These are phyloP conservation scores for Asclepias syriaca DNA, from an alignment of 257 asterid species.

Conservation along the genomic window DNA sequence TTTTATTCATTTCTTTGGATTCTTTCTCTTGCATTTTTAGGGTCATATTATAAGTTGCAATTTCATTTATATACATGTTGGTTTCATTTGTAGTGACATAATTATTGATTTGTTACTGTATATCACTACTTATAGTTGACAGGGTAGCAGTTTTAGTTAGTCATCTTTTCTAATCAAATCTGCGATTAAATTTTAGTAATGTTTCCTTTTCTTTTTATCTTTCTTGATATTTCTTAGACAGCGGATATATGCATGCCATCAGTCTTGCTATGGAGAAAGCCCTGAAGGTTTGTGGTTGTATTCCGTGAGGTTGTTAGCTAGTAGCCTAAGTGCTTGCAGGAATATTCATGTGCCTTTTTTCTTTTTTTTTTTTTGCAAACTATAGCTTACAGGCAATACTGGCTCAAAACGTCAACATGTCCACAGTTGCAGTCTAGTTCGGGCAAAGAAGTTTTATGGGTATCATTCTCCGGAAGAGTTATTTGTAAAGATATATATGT, in stretches of 20 bases:
- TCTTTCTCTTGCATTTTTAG: neutral
- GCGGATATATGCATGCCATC: constrained; percentile 38
- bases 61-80: neutral
- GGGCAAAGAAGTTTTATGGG: constrained; percentile 85
- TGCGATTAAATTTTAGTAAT: constrained; percentile 8
- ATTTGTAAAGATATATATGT: constrained; percentile 89
- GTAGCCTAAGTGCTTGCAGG: constrained; percentile 12
- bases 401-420: constrained; percentile 89
- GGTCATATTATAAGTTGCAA: neutral
- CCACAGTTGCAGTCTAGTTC: constrained; percentile 76
- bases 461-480: constrained; percentile 84
- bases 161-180: neutral
- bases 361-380: constrained; percentile 15
- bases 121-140: neutral
- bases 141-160: neutral
- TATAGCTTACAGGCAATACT: constrained; percentile 73
- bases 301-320: constrained; percentile 4
- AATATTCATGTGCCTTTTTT: constrained; percentile 12
- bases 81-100: neutral
- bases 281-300: constrained; percentile 53
- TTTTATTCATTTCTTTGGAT: neutral
- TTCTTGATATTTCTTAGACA: constrained; percentile 43
- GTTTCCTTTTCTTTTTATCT: constrained; percentile 15
- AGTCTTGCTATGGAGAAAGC: constrained; percentile 78
- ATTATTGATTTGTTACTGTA: neutral